phyloP scores from a whole-genome alignment of 108 stramenopile species.

The Nannochloropsis salina region DNA sequence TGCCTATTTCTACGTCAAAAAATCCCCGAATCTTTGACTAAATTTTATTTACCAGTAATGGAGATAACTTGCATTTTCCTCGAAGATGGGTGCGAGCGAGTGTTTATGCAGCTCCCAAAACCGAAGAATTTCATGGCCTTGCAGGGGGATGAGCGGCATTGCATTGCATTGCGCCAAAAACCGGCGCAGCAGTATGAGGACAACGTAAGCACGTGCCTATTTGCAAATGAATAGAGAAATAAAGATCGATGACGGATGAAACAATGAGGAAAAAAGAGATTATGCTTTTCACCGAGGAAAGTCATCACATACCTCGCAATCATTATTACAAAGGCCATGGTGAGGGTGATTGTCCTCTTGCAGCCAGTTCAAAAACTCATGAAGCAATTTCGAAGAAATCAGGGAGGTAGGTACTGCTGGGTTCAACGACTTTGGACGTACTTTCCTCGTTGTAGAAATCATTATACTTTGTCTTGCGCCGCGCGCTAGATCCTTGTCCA shows the following conservation, averaged over 20 bases:
- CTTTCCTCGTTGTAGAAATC: no score
- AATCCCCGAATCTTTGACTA: not conserved
- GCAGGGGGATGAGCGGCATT: not conserved
- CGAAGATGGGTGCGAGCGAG: not conserved
- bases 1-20: not conserved
- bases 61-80: not conserved
- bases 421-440: no score
- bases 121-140: not conserved
- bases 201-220: not conserved
- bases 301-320: not conserved
- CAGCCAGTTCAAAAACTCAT: not conserved
- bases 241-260: conserved; percentile 1
- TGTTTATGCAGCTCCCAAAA: not conserved
- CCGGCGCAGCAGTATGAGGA: not conserved
- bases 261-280: not conserved
- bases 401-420: no score
- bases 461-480: no score
- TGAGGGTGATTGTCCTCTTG: conserved; percentile 1
- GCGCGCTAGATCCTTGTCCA: no score
- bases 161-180: not conserved
- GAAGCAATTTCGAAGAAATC: not conserved
- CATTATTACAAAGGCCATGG: not conserved
- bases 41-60: not conserved
- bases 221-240: not conserved
- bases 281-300: not conserved